Percentiles rank a stretch among this genome's conserved stretches.
Evolutionary conservation across 257 asterid genomes (phyloP).

Genomic region (Primulina tabacum): DNA sequence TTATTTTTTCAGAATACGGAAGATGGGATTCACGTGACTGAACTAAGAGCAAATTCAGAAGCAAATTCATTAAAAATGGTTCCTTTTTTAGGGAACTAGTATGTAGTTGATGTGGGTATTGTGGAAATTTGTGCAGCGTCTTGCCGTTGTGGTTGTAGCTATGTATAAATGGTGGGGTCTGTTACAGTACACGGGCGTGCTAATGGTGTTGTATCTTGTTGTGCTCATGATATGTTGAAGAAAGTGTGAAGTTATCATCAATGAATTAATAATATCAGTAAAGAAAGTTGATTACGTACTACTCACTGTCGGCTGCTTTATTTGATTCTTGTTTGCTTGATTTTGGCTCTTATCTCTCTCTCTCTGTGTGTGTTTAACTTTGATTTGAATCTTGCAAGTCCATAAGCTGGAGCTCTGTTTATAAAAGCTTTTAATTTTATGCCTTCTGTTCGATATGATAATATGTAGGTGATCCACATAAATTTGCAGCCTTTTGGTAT

Average conservation of each 20-base stretch:
- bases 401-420: no score
- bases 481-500: no score
- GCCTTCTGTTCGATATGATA: not conserved
- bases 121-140: not conserved
- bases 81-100: not conserved
- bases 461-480: no score
- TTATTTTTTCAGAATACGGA: conserved; percentile 41
- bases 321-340: not conserved
- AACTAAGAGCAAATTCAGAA: conserved; percentile 10
- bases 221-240: not conserved
- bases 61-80: conserved; percentile 3
- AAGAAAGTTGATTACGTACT: not conserved
- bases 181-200: not conserved
- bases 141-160: not conserved
- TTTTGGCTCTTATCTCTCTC: not conserved
- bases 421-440: no score
- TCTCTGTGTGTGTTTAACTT: not conserved
- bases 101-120: not conserved
- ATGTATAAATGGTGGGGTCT: not conserved
- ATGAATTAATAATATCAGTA: not conserved
- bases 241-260: not conserved
- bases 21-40: conserved; percentile 17
- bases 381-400: not conserved
- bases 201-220: not conserved
- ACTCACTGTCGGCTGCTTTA: not conserved